Percentiles rank a stretch among this genome's conserved stretches.
phyloP scores from a whole-genome alignment of 2,329 filamentous ascomycete species.

The Penicillium concentricum region DNA sequence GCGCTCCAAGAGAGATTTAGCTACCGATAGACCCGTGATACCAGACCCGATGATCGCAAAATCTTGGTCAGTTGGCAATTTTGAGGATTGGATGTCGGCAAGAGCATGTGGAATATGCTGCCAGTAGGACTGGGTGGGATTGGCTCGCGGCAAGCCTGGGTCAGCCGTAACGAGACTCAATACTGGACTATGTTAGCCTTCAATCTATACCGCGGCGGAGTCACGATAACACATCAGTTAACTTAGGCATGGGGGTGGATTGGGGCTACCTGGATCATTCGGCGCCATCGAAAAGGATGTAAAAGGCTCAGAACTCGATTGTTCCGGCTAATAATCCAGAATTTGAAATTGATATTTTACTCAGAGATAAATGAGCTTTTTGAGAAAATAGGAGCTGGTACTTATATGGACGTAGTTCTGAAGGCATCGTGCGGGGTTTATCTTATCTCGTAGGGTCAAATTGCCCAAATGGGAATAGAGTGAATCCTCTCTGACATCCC shows the following conservation, averaged over 20 bases:
- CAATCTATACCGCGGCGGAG: background rate
- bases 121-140: constrained; percentile 41
- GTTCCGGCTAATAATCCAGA: background rate
- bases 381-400: background rate
- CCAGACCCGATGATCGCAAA: constrained; percentile 39
- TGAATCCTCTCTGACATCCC: background rate
- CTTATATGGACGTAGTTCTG: background rate
- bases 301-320: background rate
- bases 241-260: background rate
- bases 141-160: constrained; percentile 36
- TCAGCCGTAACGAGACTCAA: constrained; percentile 24
- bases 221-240: background rate
- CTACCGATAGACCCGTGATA: constrained; percentile 35
- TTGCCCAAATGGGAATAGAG: constrained; percentile 4
- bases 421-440: constrained; percentile 18
- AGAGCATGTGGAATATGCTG: constrained; percentile 34
- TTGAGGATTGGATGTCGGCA: constrained; percentile 29
- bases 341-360: background rate
- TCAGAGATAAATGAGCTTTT: no score
- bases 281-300: background rate
- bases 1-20: constrained; percentile 31
- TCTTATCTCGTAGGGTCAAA: constrained; percentile 12
- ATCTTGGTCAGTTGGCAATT: constrained; percentile 27
- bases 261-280: background rate
- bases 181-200: constrained; percentile 8